These are phyloP conservation scores for Nemania abortiva DNA, from an alignment of 2,329 filamentous ascomycete genomes.

Conservation along the genomic window DNA sequence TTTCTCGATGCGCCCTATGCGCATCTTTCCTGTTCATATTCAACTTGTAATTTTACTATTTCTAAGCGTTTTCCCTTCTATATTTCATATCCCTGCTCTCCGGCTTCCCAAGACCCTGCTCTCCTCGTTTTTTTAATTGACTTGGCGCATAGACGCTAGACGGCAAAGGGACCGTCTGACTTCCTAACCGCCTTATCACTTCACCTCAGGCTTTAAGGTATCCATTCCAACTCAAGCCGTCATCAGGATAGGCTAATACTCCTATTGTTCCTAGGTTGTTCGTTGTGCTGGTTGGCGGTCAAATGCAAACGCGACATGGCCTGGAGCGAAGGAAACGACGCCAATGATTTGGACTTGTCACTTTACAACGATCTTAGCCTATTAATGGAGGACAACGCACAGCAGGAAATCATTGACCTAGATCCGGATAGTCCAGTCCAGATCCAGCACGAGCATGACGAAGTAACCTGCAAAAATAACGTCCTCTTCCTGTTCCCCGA, in stretches of 20 bases:
- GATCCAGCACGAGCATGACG: slow-evolving; percentile 7
- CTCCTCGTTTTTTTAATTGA: not conserved
- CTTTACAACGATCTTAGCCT: not conserved
- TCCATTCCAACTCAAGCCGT: not conserved
- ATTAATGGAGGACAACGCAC: not conserved
- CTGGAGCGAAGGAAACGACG: not conserved
- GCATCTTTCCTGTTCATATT: not conserved
- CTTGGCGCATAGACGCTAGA: slow-evolving; percentile 7
- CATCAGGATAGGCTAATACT: not conserved
- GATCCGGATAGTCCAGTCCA: slow-evolving; percentile 18
- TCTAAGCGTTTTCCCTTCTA: not conserved
- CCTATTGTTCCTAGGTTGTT: not conserved
- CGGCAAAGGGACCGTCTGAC: not conserved
- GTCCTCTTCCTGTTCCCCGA: slow-evolving; percentile 59
- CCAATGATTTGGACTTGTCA: not conserved
- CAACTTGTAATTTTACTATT: not conserved
- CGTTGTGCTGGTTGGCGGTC: not conserved
- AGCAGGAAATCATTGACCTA: slow-evolving; percentile 27
- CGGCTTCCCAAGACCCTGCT: not conserved
- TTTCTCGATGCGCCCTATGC: not conserved
- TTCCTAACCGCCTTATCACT: not conserved
- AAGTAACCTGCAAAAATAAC: slow-evolving; percentile 46
- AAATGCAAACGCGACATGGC: slow-evolving; percentile 16
- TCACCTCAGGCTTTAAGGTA: not conserved
- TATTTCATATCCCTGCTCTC: not conserved